A percentile compares a stretch with the other conserved stretches of the same genome.
phyloP scores from a whole-genome alignment of 805 yeast species.

The Nadsonia fulvescens region DNA sequence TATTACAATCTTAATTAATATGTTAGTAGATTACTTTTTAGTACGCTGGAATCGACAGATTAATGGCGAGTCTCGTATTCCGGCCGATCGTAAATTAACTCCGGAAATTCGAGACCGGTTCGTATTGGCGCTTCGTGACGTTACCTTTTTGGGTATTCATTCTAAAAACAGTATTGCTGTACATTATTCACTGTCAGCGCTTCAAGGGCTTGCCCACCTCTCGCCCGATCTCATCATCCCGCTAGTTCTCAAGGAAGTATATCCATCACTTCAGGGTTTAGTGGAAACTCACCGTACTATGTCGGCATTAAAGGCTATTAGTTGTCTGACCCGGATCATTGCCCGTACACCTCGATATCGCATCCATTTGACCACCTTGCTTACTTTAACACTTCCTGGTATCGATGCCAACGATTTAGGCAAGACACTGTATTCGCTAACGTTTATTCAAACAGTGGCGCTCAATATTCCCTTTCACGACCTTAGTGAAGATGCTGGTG shows the following conservation, averaged over 20 bases:
- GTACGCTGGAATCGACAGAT: constrained; percentile 21
- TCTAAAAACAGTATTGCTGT: constrained; percentile 44
- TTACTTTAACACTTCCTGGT: constrained; percentile 57
- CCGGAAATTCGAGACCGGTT: constrained; percentile 22
- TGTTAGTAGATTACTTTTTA: constrained; percentile 25
- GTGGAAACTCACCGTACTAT: constrained; percentile 54
- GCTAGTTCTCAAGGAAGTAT: constrained; percentile 35
- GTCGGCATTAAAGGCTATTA: constrained; percentile 51
- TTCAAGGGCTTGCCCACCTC: constrained; percentile 47
- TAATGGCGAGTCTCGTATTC: constrained; percentile 15
- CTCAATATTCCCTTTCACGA: constrained; percentile 57
- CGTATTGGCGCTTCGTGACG: constrained; percentile 33
- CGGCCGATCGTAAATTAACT: constrained; percentile 11
- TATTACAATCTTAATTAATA: constrained; percentile 46
- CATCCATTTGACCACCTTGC: constrained; percentile 59
- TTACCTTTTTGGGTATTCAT: constrained; percentile 55
- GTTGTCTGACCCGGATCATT: constrained; percentile 49
- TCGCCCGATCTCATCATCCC: constrained; percentile 29
- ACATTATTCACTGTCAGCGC: constrained; percentile 37
- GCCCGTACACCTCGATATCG: constrained; percentile 44
- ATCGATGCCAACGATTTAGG: constrained; percentile 76
- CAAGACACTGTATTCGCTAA: constrained; percentile 50
- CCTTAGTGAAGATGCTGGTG: constrained; percentile 35
- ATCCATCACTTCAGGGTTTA: constrained; percentile 27
- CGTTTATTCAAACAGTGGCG: constrained; percentile 51